Base-by-base conservation (phyloP, 1,139 yeast genomes). In the Lodderomyces theae region DNA sequence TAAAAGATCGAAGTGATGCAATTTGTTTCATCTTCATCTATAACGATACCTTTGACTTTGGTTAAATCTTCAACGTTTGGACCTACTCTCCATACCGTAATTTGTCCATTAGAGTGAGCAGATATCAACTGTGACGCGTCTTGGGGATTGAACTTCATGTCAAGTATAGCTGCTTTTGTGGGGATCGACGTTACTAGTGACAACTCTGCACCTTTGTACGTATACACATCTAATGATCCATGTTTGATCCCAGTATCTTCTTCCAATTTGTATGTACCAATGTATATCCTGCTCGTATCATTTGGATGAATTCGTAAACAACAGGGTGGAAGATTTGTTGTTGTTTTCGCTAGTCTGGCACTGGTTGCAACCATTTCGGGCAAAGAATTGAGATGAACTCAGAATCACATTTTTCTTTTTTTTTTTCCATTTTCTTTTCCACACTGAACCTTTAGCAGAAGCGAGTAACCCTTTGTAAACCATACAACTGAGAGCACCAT, bases 181-280 rank as follows among this genome's bases (percentile, higher is more conserved):
- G 48, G 37, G 6, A 34, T 25, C n/a, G 38, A 34, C 12, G 40
- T 37, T 1, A 42, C n/a, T 6, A 51, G 35, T 12, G 38, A 25
- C 9, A 54, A 35, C 19, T 35, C 16, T 3, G 34, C 45, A 11
- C 18, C 2, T 13, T 37, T 26, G 38, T 57, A 60, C 10, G 54
- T 52, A 59, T 79, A 83, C 0, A 82, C 60, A 49, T 89, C 96
- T 3, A 92, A 60, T 0, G 92, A 69, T 0, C 98, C 98, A 41
- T 77, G 73, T 43, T 96, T 70, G 1, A 58, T 50, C 1, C 83
- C 80, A 17, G 74, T 62, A 11, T 75, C 74, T 9, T 32, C 36
- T 42, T 85, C 80, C 29, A 90, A 66, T 44, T 83, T 78, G 57
- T 92, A 92, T 0, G 96, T 87, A 0, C 97, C 97, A 1, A 87